Evolutionary conservation across 495 filamentous ascomycete species (phyloP), one percentile per base, ranked within the genome.

Genomic region (Penicillium longicatenatum): DNA sequence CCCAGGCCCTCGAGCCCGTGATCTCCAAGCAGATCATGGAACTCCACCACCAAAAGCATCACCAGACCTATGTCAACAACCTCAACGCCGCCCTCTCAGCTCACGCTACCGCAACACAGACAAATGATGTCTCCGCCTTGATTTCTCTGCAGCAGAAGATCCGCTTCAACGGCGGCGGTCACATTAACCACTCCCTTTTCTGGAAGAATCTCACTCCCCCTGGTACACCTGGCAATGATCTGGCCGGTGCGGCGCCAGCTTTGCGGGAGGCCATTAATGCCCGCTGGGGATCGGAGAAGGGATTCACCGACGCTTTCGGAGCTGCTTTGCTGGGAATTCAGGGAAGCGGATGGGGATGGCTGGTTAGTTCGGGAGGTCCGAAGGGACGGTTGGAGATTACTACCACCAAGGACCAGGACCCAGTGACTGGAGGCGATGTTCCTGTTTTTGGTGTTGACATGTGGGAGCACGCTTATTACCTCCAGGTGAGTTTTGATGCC

Each of bases 1-100:
- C 52, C 47, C 50, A 79, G 76, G 94, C 92, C 31, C 90, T 98
- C 64, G 94, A 98, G 70, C 94, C 94, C 62, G 70, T 90, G 71
- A 96, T 98, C 81, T 94, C 91, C 30, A 86, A 87, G 73, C 85
- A 92, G 77, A 98, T 98, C 75, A 98, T 98, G 94, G 90, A 96
- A 78, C 79, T 89, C n/a, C 86, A 89, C 70, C 84, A 89, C 72
- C 66, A 70, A 58, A 85, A 83, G 52, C 86, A 89, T 73, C 86
- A 89, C 74, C 70, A 84, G 59, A 84, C 86, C 61, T 89, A 89
- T 75, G 77, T 89, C 52, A 86, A 75, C 62, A 84, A 81, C 60
- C 80, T 84, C 48, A 89, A 89, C 67, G 71, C 72, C 43, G 78
- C 79, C 35, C 62, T 74, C 6, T 66, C 80, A 43, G 74, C 85